Conservation (phyloP, 2,329 filamentous ascomycete genomes). For the Cordyceps farinosa region DNA sequence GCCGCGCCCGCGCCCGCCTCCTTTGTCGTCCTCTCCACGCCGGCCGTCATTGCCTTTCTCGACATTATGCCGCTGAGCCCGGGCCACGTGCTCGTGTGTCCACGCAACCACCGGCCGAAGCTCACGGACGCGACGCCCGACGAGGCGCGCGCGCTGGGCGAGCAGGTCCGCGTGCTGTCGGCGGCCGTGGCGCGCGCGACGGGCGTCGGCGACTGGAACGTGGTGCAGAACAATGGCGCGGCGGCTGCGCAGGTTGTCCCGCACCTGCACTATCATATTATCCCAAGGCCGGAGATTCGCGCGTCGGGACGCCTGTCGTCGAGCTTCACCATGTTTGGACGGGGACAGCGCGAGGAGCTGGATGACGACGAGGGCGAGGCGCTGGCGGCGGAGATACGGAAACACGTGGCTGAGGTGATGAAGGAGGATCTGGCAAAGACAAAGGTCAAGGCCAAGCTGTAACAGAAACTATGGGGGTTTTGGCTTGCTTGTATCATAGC, state of each 20-base stretch:
- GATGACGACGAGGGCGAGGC: slow-evolving; percentile 68
- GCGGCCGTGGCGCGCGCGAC: slow-evolving; percentile 65
- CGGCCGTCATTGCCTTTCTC: slow-evolving; percentile 77
- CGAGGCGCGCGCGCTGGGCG: slow-evolving; percentile 65
- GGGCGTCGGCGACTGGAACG: slow-evolving; percentile 82
- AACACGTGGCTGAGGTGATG: slow-evolving; percentile 46
- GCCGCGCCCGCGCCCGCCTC: slow-evolving; percentile 38
- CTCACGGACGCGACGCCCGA: slow-evolving; percentile 63
- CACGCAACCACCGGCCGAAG: slow-evolving; percentile 73
- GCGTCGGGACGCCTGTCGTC: slow-evolving; percentile 51
- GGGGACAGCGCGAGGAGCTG: slow-evolving; percentile 67
- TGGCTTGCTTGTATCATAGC: slow-evolving; percentile 4
- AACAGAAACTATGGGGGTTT: slow-evolving; percentile 16
- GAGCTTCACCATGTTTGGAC: slow-evolving; percentile 81
- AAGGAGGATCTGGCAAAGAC: slow-evolving; percentile 36
- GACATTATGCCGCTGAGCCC: slow-evolving; percentile 85
- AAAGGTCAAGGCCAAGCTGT: slow-evolving; percentile 36
- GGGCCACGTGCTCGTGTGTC: slow-evolving; percentile 80
- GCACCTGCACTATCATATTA: slow-evolving; percentile 92
- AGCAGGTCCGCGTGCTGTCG: slow-evolving; percentile 67
- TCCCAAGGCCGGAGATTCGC: slow-evolving; percentile 71
- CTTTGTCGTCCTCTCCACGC: slow-evolving; percentile 73
- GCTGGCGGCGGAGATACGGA: slow-evolving; percentile 55
- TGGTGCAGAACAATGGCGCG: slow-evolving; percentile 92
- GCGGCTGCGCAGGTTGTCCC: slow-evolving; percentile 89